Base-by-base conservation (phyloP, 495 filamentous ascomycete species). In the Haplographium delicatum region DNA sequence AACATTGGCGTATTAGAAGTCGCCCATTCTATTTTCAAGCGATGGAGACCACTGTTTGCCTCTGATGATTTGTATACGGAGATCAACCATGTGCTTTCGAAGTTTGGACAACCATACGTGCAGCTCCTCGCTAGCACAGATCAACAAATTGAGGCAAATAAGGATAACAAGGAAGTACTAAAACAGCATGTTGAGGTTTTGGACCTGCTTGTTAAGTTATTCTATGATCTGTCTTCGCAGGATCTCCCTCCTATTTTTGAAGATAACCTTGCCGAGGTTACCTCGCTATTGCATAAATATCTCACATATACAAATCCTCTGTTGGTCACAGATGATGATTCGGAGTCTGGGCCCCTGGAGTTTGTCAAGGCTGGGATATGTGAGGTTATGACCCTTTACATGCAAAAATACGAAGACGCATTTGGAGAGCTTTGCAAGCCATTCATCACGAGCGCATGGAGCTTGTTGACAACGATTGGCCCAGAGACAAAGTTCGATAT, bases 1-100 rank as follows among this genome's bases (percentile, higher is more conserved):
- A 97, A 96, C 66, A 91, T 89, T 63, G 94, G 94, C 52, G 90
- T 99, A 9, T 72, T 99, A 49, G 87, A 91, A 68, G 94, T 99
- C 34, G 94, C 94, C 37, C 94, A 99, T 68, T 95, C 91, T 4
- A 96, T 99, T 58, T 99, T 97, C 75, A 88, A 85, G 68, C 75
- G 93, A 52, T 99, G 94, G 94, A 78, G 90, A 47, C 94, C 93
- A 18, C 73, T 97, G 9, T 96, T 91, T 68, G 79, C 86, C 33
- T 95, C 90, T 35, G 89, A 97, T 64, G 85, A 81, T 7, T 78
- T 99, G 8, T 97, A 88, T 68, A 84, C 76, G 5, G 94, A 99
- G 64, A 89, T 99, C 63, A 88, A 93, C 65, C 94, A 97, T 65
- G 94, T 99, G 33, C 78, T 97, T 23, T 68, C 67, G 37, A 87